phyloP scores from a whole-genome alignment of 208 protist species.

The Leishmania gerbilli region DNA sequence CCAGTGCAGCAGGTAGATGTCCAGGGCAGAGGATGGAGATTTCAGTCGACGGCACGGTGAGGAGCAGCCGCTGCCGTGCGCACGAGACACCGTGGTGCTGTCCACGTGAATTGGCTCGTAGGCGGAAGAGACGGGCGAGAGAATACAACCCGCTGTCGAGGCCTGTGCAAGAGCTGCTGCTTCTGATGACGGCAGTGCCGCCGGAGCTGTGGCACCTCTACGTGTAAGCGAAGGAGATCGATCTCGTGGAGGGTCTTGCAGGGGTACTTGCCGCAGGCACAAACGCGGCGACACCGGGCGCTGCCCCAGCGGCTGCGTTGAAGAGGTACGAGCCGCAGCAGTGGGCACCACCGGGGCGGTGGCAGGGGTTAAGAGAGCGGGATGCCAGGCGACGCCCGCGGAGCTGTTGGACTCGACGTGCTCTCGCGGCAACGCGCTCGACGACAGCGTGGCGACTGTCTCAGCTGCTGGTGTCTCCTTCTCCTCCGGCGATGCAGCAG shows the following conservation, averaged over 20 bases:
- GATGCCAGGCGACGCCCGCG: not conserved
- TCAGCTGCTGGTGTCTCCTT: not conserved
- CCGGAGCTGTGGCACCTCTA: not conserved
- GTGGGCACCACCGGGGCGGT: not conserved
- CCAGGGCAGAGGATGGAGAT: not conserved
- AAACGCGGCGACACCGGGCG: not conserved
- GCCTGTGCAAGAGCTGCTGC: not conserved
- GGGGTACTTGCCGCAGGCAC: not conserved
- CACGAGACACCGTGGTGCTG: constrained; percentile 14
- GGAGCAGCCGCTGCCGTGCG: constrained; percentile 6
- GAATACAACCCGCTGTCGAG: not conserved
- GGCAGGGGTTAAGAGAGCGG: not conserved
- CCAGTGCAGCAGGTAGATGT: not conserved
- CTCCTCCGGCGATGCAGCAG: not conserved
- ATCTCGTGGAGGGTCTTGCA: not conserved
- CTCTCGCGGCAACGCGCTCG: not conserved
- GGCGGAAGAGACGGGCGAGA: not conserved
- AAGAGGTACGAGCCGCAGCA: not conserved
- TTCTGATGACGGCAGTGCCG: not conserved
- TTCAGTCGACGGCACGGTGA: not conserved
- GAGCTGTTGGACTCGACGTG: not conserved
- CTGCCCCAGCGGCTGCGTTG: not conserved
- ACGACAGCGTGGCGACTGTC: not conserved
- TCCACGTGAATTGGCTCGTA: constrained; percentile 31
- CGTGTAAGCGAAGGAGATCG: not conserved